A percentile compares a stretch with the other conserved stretches of the same genome.
phyloP scores from a whole-genome alignment of 345 rosid genomes.

The Citrus medica region DNA sequence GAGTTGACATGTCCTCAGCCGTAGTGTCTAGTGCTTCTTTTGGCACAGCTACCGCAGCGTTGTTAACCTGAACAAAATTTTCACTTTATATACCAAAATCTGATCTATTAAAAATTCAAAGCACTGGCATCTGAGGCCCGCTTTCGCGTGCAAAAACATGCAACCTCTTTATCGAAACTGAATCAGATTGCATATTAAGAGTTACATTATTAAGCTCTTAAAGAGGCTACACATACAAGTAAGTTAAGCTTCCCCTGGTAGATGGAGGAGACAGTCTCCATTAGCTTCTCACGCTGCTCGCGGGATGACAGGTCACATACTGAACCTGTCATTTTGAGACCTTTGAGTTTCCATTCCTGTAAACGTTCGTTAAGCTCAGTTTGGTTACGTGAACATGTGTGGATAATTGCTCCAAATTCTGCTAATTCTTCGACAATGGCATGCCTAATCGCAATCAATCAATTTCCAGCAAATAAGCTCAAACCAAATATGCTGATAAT shows the following conservation, averaged over 20 bases:
- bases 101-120: background rate
- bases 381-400: background rate
- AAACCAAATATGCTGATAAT: background rate
- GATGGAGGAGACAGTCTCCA: conserved; percentile 36
- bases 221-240: conserved; percentile 31
- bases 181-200: no score
- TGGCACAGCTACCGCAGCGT: background rate
- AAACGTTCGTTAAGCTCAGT: background rate
- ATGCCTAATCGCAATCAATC: background rate
- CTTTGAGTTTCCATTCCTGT: conserved; percentile 38
- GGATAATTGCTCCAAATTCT: conserved; percentile 6
- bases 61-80: background rate
- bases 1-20: background rate
- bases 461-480: background rate
- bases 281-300: conserved; percentile 34
- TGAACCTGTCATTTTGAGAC: conserved; percentile 45
- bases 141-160: no score
- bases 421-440: conserved; percentile 1
- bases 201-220: no score
- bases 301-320: conserved; percentile 33
- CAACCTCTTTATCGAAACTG: no score
- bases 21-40: background rate
- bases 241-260: conserved; percentile 51
- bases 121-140: no score
- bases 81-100: background rate